phyloP scores from a whole-genome alignment of 306 rosid species.

The Vicia villosa region DNA sequence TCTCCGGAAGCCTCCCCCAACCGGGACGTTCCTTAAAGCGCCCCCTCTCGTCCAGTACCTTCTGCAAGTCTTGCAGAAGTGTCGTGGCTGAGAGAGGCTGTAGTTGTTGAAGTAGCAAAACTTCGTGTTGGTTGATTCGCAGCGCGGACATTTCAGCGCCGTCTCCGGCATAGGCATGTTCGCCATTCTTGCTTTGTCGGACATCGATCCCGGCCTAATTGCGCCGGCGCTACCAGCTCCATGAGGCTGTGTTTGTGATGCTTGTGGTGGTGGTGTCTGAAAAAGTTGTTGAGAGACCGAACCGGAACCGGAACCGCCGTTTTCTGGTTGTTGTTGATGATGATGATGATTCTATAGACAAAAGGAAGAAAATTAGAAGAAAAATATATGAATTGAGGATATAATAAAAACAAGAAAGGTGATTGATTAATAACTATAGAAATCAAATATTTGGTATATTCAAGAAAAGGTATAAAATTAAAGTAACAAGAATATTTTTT shows the following conservation, averaged over 20 bases:
- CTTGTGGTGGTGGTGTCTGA: slow-evolving; percentile 35
- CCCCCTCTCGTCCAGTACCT: slow-evolving; percentile 95
- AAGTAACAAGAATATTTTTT: slow-evolving; percentile 56
- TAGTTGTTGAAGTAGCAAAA: slow-evolving; percentile 93
- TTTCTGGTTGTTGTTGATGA: slow-evolving; percentile 37
- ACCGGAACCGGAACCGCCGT: neutral
- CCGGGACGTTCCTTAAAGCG: slow-evolving; percentile 74
- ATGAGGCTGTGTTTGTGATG: slow-evolving; percentile 20
- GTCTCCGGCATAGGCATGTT: slow-evolving; percentile 73
- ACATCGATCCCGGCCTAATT: slow-evolving; percentile 76
- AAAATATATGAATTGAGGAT: neutral
- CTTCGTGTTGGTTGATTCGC: slow-evolving; percentile 83
- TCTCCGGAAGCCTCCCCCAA: slow-evolving; percentile 86
- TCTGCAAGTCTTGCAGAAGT: slow-evolving; percentile 91
- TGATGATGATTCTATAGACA: slow-evolving; percentile 29
- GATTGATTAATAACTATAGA: slow-evolving; percentile 22
- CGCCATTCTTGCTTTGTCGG: slow-evolving; percentile 81
- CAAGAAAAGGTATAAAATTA: slow-evolving; percentile 49
- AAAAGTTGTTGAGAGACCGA: slow-evolving; percentile 53
- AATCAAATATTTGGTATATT: slow-evolving; percentile 70
- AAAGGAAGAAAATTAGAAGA: too few species aligned
- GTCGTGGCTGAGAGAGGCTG: slow-evolving; percentile 88
- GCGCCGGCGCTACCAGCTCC: slow-evolving; percentile 45
- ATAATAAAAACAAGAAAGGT: too few species aligned
- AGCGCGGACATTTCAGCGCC: slow-evolving; percentile 74